These are phyloP conservation scores for Alternaria ventricosa DNA, from an alignment of 2,329 filamentous ascomycete species.

Conservation along the genomic window DNA sequence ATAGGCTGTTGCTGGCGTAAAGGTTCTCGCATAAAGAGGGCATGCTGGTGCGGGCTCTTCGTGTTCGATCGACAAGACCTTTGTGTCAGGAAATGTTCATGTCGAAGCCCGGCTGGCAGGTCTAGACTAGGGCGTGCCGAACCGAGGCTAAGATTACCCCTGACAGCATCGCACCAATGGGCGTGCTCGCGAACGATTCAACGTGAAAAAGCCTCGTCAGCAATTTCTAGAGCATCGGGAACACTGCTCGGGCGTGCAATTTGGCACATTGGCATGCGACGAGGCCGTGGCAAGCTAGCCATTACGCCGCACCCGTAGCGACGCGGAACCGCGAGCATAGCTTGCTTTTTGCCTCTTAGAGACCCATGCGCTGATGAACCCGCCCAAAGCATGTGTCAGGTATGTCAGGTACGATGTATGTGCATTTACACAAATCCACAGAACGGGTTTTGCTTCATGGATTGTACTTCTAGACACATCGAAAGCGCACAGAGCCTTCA, in stretches of 20 bases:
- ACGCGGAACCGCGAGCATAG: not conserved
- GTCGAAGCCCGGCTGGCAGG: slow-evolving; percentile 7
- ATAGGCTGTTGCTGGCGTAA: not conserved
- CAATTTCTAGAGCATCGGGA: slow-evolving; percentile 16
- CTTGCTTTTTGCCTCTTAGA: not conserved
- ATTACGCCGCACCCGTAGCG: not conserved
- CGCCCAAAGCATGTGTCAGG: not conserved
- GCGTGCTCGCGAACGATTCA: slow-evolving; percentile 6
- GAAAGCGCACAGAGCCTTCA: slow-evolving; percentile 1
- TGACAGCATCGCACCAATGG: slow-evolving; percentile 20
- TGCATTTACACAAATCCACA: not conserved
- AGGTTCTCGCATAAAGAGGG: not conserved
- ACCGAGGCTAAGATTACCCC: slow-evolving; percentile 25
- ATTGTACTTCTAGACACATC: not conserved
- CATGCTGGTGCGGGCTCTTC: slow-evolving; percentile 7
- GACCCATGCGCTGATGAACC: not conserved
- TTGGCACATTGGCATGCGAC: slow-evolving; percentile 6
- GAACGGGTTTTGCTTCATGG: not conserved
- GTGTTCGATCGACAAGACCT: slow-evolving; percentile 9
- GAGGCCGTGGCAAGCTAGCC: slow-evolving; percentile 3
- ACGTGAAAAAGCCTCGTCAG: slow-evolving; percentile 25
- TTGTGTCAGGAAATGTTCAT: slow-evolving; percentile 29
- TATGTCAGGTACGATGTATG: not conserved
- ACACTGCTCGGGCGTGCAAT: not conserved
- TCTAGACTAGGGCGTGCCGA: slow-evolving; percentile 34